Base-by-base conservation (phyloP, 2,329 filamentous ascomycete species). In the Arachnomyces sp. region DNA sequence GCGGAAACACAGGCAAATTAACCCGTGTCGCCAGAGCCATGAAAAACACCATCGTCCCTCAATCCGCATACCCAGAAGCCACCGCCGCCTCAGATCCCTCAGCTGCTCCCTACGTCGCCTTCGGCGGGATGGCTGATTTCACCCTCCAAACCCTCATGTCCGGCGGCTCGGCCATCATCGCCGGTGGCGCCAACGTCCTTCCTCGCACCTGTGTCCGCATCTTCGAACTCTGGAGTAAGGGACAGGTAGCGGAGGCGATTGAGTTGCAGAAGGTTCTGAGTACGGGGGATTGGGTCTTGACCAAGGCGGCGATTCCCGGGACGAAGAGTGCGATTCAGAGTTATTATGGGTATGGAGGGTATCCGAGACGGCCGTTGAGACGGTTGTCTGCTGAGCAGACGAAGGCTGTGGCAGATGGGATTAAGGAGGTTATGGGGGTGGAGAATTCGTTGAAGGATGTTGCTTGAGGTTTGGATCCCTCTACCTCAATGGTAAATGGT, bases 51-150 rank as follows among this genome's bases (percentile, higher is more conserved):
- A 78, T 80, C 61, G 87, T 82, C 0, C 78, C 82, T 3, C 16
- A 51, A 15, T 62, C 61, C 3, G 60, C 61, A 2, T 50, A 44
- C 50, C 18, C 49, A 49, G 7, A 45, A 52, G 31, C 42, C 48
- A 9, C 52, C 53, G 11, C 54, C 57, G 18, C 43, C 31, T 38
- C 59, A 57, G 49, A 51, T 51, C 2, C 42, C 45, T 28, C 55
- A 53, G 9, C 61, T 62, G 13, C 38, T 45, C 60, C 55, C 6
- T 93, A 90, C 69, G 86, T 93, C 75, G 86, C 86, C 15, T 90
- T 93, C 55, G 86, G 86, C 34, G 87, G 87, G 52, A 86, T 93
- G 63, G 87, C 85, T 53, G 87, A 93, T 65, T 93, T 93, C 63
- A 85, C 84, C 3, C 72, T 86, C 31, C 87, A 93, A 67, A 92